Evolutionary conservation across 2,329 filamentous ascomycete genomes (phyloP), one percentile per base, ranked within the genome.

Genomic region (Chalara sp.): DNA sequence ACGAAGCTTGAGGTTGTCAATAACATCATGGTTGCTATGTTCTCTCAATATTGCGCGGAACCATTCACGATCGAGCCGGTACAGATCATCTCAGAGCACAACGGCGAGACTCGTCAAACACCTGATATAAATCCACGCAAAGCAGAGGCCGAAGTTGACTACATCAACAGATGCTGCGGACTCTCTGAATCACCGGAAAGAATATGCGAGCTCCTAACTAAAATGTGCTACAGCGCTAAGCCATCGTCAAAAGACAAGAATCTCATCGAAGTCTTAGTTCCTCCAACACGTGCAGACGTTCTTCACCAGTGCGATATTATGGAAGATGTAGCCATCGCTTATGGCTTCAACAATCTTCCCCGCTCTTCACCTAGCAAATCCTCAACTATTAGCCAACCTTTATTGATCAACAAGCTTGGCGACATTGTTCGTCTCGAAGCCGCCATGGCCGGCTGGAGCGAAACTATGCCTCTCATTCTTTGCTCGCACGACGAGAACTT

Each of bases 401-500:
- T 97, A 7, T 81, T 83, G 53, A 86, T 99, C 71, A 99, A 99
- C 78, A 97, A 96, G 72, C 84, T 99, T 40, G 80, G 80, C 54
- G 95, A 99, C 64, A 95, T 97, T 59, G 81, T 97, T 53, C 86
- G 93, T 49, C 74, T 84, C 49, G 93, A 99, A 69, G 81, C 87
- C 47, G 92, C 91, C 49, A 93, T 96, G 82, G 86, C 92, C 5
- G 93, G 93, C 53, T 99, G 93, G 93, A 86, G 83, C 50, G 93
- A 99, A 73, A 92, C 96, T 50, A 85, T 99, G 80, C 92, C 93
- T 30, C 78, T 99, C 31, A 97, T 96, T 60, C 81, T 99, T 50
- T 99, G 93, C 77, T 95, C 89, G 44, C 90, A 96, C 68, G 92
- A 97, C 65, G 93, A 99, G 77, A 99, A 99, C 74, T 99, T 97